These are phyloP conservation scores for Peronospora farinosa DNA, from an alignment of 352 stramenopile species.

Conservation along the genomic window DNA sequence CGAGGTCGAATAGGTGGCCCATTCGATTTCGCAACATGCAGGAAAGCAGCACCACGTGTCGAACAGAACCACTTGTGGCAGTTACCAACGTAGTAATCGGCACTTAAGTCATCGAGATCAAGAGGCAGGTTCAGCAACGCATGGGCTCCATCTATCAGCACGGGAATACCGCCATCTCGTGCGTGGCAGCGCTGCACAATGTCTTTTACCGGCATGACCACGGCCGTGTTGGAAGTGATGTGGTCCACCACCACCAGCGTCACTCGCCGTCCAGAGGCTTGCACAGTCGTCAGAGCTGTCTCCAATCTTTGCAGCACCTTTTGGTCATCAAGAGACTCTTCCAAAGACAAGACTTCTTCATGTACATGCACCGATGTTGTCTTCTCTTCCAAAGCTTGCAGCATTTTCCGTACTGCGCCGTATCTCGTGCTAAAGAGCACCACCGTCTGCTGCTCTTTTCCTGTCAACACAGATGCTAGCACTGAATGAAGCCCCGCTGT, in stretches of 20 bases:
- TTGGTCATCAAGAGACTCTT: slow-evolving; percentile 53
- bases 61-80: slow-evolving; percentile 94
- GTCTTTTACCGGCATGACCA: slow-evolving; percentile 76
- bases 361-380: slow-evolving; percentile 31
- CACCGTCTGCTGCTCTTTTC: slow-evolving; percentile 32
- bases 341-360: slow-evolving; percentile 57
- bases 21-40: slow-evolving; percentile 55
- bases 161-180: slow-evolving; percentile 29
- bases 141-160: slow-evolving; percentile 91
- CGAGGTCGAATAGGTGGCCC: slow-evolving; percentile 42
- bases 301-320: slow-evolving; percentile 39
- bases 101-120: slow-evolving; percentile 50
- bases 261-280: slow-evolving; percentile 29
- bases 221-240: slow-evolving; percentile 90
- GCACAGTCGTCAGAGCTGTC: slow-evolving; percentile 21
- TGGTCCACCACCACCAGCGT: slow-evolving; percentile 88
- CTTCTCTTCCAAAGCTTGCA: slow-evolving; percentile 33
- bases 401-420: slow-evolving; percentile 91
- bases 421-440: slow-evolving; percentile 84
- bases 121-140: slow-evolving; percentile 78
- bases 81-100: slow-evolving; percentile 92
- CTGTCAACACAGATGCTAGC: slow-evolving; percentile 37
- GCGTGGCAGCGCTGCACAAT: slow-evolving; percentile 64
- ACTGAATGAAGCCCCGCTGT: slow-evolving; percentile 88
- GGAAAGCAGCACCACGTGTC: slow-evolving; percentile 79